Evolutionary conservation across 176 grass and related monocot genomes (phyloP).

Genomic region (Ensete glaucum): DNA sequence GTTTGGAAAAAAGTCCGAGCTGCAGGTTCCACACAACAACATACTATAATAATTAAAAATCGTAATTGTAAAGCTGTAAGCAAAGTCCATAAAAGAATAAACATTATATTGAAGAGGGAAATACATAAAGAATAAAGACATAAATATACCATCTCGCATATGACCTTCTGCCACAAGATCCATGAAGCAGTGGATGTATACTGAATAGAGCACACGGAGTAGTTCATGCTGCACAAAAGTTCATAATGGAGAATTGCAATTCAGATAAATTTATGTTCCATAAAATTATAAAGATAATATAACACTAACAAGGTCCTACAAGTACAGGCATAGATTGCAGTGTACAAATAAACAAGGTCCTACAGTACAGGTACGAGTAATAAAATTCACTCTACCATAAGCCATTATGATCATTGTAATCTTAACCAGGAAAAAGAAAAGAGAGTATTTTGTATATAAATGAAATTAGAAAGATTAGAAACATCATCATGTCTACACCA

Average conservation of each 20-base stretch:
- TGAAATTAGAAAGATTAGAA: not conserved
- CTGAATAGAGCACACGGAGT: conserved; percentile 73
- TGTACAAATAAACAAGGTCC: too few relatives aligned
- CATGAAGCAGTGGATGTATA: conserved; percentile 98
- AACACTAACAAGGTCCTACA: conserved; percentile 13
- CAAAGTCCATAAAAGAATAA: conserved; percentile 14
- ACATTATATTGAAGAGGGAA: conserved; percentile 17
- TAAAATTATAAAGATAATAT: not conserved
- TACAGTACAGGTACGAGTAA: not conserved
- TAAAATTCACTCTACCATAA: not conserved
- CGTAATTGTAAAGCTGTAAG: conserved; percentile 7
- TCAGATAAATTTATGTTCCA: conserved; percentile 1
- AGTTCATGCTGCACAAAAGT: conserved; percentile 65
- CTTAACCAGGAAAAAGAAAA: not conserved
- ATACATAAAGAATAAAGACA: not conserved
- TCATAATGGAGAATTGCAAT: conserved; percentile 18
- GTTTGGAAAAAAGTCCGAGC: conserved; percentile 74
- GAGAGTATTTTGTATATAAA: not conserved
- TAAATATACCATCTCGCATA: conserved; percentile 56
- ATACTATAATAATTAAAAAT: conserved; percentile 7
- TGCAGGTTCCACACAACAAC: conserved; percentile 27
- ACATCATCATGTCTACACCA: not conserved
- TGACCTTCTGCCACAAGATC: conserved; percentile 84
- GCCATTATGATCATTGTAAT: not conserved
- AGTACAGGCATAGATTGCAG: not conserved